Evolutionary conservation across 1,284 basidiomycete genomes (phyloP), one percentile per base, ranked within the genome.

Genomic region (Tetrapyrgos nigripes): DNA sequence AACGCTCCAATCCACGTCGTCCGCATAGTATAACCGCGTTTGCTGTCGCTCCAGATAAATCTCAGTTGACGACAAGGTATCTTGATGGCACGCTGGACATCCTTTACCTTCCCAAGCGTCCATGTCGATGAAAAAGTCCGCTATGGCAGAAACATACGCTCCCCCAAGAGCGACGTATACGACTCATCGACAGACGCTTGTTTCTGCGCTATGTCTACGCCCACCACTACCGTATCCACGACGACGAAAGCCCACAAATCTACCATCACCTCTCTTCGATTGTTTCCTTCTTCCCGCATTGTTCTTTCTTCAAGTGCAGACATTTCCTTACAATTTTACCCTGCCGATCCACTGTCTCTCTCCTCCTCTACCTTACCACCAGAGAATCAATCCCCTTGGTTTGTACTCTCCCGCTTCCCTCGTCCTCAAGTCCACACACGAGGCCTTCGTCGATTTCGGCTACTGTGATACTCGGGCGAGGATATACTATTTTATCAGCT

Each of bases 401-500:
- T 1, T 87, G 91, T 26, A 86, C 83, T 1, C 72, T 94, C 37
- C n/a, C n/a, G n/a, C n/a, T n/a, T n/a, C n/a, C n/a, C n/a, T n/a
- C n/a, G n/a, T n/a, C n/a, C n/a, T n/a, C n/a, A n/a, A n/a, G n/a
- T n/a, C n/a, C n/a, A n/a, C n/a, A n/a, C n/a, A n/a, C n/a, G n/a
- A 55, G 91, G 86, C 0, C 93, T 95, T 68, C 84, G 81, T 2
- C 82, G 90, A 1, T 89, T 43, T 85, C 87, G 0, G 79, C 81
- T 3, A 83, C 83, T 0, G 82, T 76, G 2, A 89, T 93, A 61
- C 72, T 93, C 35, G 83, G 83, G 0, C 75, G 83, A 0, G 89
- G 92, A 0, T 79, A 83, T 28, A 86, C 87, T 63, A 73, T 94
- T 13, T 66, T 94, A 1, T 86, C 84, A 3, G 71, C 76, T 0